A percentile compares a stretch with the other conserved stretches of the same genome.
These are phyloP conservation scores for Acanthamoeba royreba DNA, from an alignment of 208 protist genomes.

Conservation along the genomic window DNA sequence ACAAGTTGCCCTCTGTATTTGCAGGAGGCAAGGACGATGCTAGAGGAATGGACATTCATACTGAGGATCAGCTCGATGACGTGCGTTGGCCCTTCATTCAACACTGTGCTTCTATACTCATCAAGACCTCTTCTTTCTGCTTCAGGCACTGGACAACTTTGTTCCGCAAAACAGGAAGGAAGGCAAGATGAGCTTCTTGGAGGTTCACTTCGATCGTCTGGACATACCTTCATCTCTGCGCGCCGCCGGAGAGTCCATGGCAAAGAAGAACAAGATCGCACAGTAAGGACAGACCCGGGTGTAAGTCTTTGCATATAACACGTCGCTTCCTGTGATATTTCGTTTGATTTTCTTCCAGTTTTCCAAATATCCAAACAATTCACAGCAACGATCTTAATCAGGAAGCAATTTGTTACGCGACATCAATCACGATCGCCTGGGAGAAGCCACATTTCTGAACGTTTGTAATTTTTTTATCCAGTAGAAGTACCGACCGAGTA, in stretches of 20 bases:
- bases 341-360: no score
- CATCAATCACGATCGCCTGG: no score
- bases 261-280: not conserved
- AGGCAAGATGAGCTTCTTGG: not conserved
- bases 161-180: not conserved
- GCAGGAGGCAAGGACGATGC: not conserved
- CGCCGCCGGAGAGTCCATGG: not conserved
- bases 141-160: not conserved
- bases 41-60: not conserved
- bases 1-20: constrained; percentile 21
- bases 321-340: no score
- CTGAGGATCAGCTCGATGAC: not conserved
- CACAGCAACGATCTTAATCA: no score
- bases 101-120: not conserved
- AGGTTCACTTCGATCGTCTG: not conserved
- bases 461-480: no score
- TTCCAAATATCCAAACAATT: no score
- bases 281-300: no score
- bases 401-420: no score
- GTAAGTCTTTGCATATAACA: no score
- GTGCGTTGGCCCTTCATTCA: not conserved
- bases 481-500: no score
- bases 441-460: no score
- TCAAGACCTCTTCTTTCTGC: not conserved
- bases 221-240: not conserved